A percentile compares a stretch with the other conserved stretches of the same genome.
phyloP scores from a whole-genome alignment of 208 protist genomes.

The Wallacemonas sp. region DNA sequence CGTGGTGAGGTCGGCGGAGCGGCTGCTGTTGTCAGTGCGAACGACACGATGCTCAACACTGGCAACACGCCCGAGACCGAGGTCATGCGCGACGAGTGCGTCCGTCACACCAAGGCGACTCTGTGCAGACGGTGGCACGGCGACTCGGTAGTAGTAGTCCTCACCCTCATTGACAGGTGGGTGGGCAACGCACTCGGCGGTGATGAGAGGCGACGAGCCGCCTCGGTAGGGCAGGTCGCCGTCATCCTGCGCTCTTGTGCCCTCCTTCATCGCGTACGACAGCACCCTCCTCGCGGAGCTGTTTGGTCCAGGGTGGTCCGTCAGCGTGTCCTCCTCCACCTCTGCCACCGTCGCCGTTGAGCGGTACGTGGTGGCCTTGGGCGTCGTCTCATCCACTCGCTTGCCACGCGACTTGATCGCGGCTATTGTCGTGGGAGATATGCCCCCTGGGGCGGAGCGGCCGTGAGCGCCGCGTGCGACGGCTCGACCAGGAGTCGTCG shows the following conservation, averaged over 20 bases:
- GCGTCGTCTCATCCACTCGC: neutral
- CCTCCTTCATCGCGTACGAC: neutral
- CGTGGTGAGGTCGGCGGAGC: neutral
- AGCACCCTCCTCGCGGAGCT: neutral
- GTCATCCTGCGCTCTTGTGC: neutral
- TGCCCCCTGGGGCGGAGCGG: neutral
- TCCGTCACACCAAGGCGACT: neutral
- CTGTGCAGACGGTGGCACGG: neutral
- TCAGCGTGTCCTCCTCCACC: neutral
- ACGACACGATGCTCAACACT: constrained; percentile 4
- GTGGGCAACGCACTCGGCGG: constrained; percentile 5
- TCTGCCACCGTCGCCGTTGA: neutral
- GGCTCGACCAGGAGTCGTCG: neutral
- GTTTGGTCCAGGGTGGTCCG: too few species aligned
- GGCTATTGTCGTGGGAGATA: constrained; percentile 2
- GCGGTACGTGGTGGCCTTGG: neutral
- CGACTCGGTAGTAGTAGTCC: constrained; percentile 63
- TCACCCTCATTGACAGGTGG: constrained; percentile 38
- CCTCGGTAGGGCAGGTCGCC: neutral
- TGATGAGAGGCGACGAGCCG: neutral
- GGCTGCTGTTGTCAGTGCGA: neutral
- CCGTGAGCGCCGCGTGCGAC: neutral
- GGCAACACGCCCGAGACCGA: constrained; percentile 50
- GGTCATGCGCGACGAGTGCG: constrained; percentile 4
- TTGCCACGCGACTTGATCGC: neutral